Base-by-base conservation (phyloP, 768 basidiomycete species). In the Boletus huronensis region DNA sequence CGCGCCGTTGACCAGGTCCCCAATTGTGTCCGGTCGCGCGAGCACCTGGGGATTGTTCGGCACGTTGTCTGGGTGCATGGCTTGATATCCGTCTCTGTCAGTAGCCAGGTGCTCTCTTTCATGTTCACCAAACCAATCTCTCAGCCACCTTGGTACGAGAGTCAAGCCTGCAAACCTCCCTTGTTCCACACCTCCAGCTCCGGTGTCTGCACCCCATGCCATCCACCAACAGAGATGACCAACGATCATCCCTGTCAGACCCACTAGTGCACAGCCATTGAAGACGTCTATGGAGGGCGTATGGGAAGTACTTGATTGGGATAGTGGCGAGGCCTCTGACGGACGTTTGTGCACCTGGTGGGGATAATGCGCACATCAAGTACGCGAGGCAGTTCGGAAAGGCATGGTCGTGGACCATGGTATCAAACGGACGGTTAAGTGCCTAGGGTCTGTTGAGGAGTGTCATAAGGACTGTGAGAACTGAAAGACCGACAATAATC, bases 221-320 rank as follows among this genome's bases (percentile, higher is more conserved):
- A 74, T 65, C 84, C 84, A 89, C 84, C 86, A 91, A 88, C 90
- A 93, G 9, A 81, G 66, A 65, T 94, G 90, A 0, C 92, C 92
- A 3, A 85, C 80, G 29, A 90, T 77, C 32, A 87, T 79, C 8
- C 93, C 93, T 0, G 85, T 84, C 45, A 90, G 66, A 25, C 79
- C 73, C 26, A 75, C 63, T 7, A 82, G 79, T 5, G 84, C 87
- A 4, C 87, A 87, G 11, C 72, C 82, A 55, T 78, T 77, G 62
- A 93, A 65, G 44, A 88, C 66, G 68, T 94, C 93, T 63, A 95
- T 70, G 79, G 64, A 94, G 77, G 36, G 82, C 76, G 65, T 85
- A 92, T 1, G 93, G 89, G 54, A 85, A 81, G 70, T 87, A 93
- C 57, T 73, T 72, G 54, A 88, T 68, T 1, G 90, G 90, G 56